Evolutionary conservation across 2,329 filamentous ascomycete genomes (phyloP), one percentile per base, ranked within the genome.

Genomic region (Claviceps sp.): DNA sequence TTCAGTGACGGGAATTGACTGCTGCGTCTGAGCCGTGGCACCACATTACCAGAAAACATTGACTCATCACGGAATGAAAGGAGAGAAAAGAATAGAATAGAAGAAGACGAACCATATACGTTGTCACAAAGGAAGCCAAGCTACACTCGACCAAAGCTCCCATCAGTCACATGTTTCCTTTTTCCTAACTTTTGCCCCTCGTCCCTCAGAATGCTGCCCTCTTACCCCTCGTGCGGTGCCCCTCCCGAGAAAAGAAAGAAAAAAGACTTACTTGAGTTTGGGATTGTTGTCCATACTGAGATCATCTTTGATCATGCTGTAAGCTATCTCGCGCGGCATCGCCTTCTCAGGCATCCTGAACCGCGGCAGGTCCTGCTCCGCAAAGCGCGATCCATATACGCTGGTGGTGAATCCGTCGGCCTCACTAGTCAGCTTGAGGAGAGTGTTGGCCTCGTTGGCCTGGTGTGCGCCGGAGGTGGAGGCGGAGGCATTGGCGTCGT

Each of bases 301-400:
- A 64, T 95, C 88, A 66, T 96, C 91, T 74, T 88, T 91, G 75
- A 96, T 96, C 86, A 96, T 86, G 48, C 89, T 84, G 68, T 96
- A 95, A n/a, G 91, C 91, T 50, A 95, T 79, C 59, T 95, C 86
- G 60, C 80, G 82, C 45, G 91, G 91, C 90, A 96, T 95, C 70
- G 94, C 87, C 20, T 71, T 63, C 61, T 95, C 88, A 1, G 91
- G 89, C 81, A 97, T 96, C 71, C 89, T 85, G 63, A 86, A 75
- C 63, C 78, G 80, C 30, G 90, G 89, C 43, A 97, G 75, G 62
- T 95, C 88, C 63, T 85, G 73, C 37, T 79, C 78, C 22, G 91
- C 91, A 65, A 88, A 96, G 57, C 77, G 81, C 56, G 86, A 90
- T 63, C 90, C 91, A 65, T 96, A 97, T 61, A 96, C 87, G 57